Evolutionary conservation across 2,329 filamentous ascomycete species (phyloP), one percentile per base, ranked within the genome.

Genomic region (Pseudogymnoascus sp.): DNA sequence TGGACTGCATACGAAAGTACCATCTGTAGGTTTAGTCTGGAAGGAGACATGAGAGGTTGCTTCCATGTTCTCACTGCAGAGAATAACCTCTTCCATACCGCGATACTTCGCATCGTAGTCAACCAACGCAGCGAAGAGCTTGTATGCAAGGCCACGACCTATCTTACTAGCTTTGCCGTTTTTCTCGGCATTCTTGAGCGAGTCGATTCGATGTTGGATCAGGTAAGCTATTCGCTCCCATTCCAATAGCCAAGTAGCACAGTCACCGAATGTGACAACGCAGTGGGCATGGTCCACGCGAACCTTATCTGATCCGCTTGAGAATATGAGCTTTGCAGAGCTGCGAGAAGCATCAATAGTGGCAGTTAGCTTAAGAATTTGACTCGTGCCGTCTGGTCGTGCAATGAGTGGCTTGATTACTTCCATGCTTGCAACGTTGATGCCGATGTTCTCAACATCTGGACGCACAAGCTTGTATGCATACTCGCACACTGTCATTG

Each of bases 61-160:
- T 69, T 79, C 77, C 62, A 74, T 74, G 11, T 73, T 72, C 41
- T 70, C 68, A 65, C 77, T 80, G 67, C 79, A 74, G 6, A 86
- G 74, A 36, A 85, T 77, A 6, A 86, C 81, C 60, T 83, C 80
- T 38, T 84, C 77, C 74, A 86, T 85, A 22, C 82, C 83, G 59
- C 76, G 77, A 69, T 82, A 86, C 37, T 76, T 75, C 7, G 69
- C 71, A 14, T 77, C 74, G 64, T 85, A 86, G 67, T 85, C 81
- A 5, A 86, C 83, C 0, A 86, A 73, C 41, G 80, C 78, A 54
- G 77, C 76, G 66, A 82, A 83, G 59, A 87, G 80, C 75, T 92
- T 92, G 80, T 94, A 94, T 12, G 87, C 86, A 76, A 92, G 83
- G 35, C 87, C 87, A 25, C 87, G 85, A 58, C 87, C 83, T 64